Evolutionary conservation across 441 rosid species (phyloP).

Genomic region (Erysimum pusillum): DNA sequence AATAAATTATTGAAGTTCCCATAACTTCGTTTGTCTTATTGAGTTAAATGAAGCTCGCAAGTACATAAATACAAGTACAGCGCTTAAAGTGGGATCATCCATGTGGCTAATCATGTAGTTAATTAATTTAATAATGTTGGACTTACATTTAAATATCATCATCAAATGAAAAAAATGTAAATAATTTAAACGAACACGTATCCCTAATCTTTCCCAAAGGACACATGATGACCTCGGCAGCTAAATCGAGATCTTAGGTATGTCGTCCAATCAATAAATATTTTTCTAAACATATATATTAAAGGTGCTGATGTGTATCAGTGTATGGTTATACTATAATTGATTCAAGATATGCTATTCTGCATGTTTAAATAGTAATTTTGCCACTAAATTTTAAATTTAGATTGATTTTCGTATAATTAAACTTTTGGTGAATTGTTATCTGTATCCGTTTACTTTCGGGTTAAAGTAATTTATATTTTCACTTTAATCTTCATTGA

Average conservation of each 20-base stretch:
- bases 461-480: no score
- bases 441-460: neutral
- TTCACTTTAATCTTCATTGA: no score
- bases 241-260: conserved; percentile 48
- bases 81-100: conserved; percentile 51
- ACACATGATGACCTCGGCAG: conserved; percentile 43
- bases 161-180: conserved; percentile 18
- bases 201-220: conserved; percentile 48
- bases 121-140: conserved; percentile 35
- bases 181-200: conserved; percentile 40
- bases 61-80: conserved; percentile 51
- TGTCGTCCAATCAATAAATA: conserved; percentile 38
- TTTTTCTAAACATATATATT: neutral
- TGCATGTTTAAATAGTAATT: neutral
- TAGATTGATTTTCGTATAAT: neutral
- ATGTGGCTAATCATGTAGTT: conserved; percentile 55
- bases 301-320: conserved; percentile 18
- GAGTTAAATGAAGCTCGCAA: conserved; percentile 46
- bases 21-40: conserved; percentile 47
- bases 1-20: conserved; percentile 25
- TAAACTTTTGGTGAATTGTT: neutral
- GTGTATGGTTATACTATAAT: conserved; percentile 3
- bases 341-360: neutral
- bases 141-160: conserved; percentile 37
- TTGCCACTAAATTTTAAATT: neutral